Conservation (phyloP, 1,284 basidiomycete genomes). For the Boletus smithii region DNA sequence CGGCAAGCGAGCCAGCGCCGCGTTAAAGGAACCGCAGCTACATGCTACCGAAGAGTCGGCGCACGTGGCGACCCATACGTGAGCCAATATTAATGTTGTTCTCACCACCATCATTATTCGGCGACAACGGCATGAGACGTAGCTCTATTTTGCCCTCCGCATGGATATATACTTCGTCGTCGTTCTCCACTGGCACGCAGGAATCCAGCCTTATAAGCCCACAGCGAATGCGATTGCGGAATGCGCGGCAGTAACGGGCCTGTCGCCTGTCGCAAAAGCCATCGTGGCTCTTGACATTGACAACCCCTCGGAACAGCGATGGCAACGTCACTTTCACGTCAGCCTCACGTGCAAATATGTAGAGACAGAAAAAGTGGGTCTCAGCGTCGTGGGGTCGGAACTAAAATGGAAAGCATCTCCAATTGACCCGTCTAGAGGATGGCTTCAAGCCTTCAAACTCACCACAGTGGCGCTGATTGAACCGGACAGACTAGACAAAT, state of each 20-base stretch:
- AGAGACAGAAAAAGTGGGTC: slow-evolving; percentile 30
- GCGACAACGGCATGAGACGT: slow-evolving; percentile 13
- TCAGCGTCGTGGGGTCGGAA: slow-evolving; percentile 27
- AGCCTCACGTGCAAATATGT: slow-evolving; percentile 27
- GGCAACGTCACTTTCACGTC: slow-evolving; percentile 32
- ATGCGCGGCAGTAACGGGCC: slow-evolving; percentile 22
- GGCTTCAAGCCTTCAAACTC: no score
- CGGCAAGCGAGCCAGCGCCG: slow-evolving; percentile 20
- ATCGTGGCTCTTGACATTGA: slow-evolving; percentile 22
- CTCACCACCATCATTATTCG: slow-evolving; percentile 7
- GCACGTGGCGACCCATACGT: slow-evolving; percentile 29
- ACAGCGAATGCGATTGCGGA: slow-evolving; percentile 23
- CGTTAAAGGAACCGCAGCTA: slow-evolving; percentile 2
- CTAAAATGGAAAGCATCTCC: slow-evolving; percentile 14
- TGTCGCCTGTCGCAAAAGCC: slow-evolving; percentile 8
- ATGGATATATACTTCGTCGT: slow-evolving; percentile 32
- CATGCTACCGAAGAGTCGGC: slow-evolving; percentile 25
- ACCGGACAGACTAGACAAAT: slow-evolving; percentile 30
- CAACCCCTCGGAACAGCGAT: slow-evolving; percentile 28
- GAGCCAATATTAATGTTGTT: slow-evolving; percentile 19
- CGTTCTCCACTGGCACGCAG: slow-evolving; percentile 18
- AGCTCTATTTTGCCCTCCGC: slow-evolving; percentile 25
- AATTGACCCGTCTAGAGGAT: neutral
- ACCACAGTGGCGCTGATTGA: slow-evolving; percentile 26
- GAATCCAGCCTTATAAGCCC: slow-evolving; percentile 25